Percentiles rank a stretch among this genome's conserved stretches.
These are phyloP conservation scores for Debaryomyces tyrocola DNA, from an alignment of 805 yeast species.

Conservation along the genomic window DNA sequence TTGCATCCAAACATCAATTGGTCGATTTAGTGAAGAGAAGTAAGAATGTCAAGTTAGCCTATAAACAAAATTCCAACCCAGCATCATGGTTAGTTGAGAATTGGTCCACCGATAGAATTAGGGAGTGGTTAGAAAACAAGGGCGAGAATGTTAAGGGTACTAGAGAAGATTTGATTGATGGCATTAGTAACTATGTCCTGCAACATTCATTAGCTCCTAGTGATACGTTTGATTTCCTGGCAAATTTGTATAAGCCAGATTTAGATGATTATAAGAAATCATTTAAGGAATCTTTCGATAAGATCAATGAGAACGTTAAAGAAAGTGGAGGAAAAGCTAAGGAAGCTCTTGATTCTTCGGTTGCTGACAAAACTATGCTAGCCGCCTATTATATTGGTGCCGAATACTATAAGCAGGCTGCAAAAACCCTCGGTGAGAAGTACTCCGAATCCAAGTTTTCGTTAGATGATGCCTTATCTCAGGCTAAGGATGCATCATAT, in stretches of 20 bases:
- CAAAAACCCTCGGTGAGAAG: constrained; percentile 8
- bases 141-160: constrained; percentile 22
- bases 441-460: constrained; percentile 9
- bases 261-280: constrained; percentile 15
- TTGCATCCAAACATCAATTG: constrained; percentile 41
- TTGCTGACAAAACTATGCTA: constrained; percentile 16
- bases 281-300: constrained; percentile 18
- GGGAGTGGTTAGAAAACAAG: constrained; percentile 39
- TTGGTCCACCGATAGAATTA: constrained; percentile 37
- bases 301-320: constrained; percentile 8
- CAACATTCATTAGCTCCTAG: constrained; percentile 2
- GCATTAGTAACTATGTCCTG: constrained; percentile 13
- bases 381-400: constrained; percentile 14
- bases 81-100: constrained; percentile 32
- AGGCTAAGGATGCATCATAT: constrained; percentile 16
- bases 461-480: constrained; percentile 15
- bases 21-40: constrained; percentile 37
- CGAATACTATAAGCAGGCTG: constrained; percentile 22
- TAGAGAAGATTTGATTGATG: constrained; percentile 22
- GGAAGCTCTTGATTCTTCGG: background rate
- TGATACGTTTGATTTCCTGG: constrained; percentile 14
- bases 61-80: constrained; percentile 17
- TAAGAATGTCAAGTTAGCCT: constrained; percentile 34
- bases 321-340: constrained; percentile 4
- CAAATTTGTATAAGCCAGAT: constrained; percentile 17